These are phyloP conservation scores for Globisporangium nodosum DNA, from an alignment of 352 stramenopile species.

Conservation along the genomic window DNA sequence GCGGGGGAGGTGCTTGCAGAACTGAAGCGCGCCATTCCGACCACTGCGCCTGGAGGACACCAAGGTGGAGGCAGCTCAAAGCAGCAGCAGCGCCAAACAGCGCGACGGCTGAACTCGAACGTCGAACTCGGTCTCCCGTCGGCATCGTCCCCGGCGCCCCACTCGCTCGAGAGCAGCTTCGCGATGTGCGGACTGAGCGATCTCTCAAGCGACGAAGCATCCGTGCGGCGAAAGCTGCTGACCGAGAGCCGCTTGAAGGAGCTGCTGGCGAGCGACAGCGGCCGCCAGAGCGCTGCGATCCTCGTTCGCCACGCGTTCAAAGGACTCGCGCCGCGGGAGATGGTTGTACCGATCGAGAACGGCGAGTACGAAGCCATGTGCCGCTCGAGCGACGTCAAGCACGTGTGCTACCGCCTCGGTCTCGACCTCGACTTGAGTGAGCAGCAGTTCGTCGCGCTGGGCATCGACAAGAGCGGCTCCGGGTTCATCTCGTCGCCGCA, in stretches of 20 bases:
- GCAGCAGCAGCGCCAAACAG: slow-evolving; percentile 31
- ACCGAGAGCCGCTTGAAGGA: slow-evolving; percentile 49
- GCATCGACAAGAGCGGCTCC: slow-evolving; percentile 37
- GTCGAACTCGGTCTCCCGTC: slow-evolving; percentile 10
- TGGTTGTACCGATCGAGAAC: slow-evolving; percentile 63
- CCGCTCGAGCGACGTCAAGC: slow-evolving; percentile 53
- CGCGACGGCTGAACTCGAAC: slow-evolving; percentile 31
- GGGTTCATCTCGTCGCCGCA: slow-evolving; percentile 62
- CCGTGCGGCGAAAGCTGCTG: slow-evolving; percentile 53
- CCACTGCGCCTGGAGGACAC: neutral
- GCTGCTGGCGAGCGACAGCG: slow-evolving; percentile 42
- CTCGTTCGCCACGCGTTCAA: slow-evolving; percentile 75
- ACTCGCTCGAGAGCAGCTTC: slow-evolving; percentile 20
- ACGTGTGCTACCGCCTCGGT: slow-evolving; percentile 65
- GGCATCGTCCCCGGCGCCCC: neutral
- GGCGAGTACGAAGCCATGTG: slow-evolving; percentile 68
- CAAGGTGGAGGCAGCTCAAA: slow-evolving; percentile 7
- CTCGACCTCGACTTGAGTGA: slow-evolving; percentile 63
- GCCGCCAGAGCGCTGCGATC: slow-evolving; percentile 54
- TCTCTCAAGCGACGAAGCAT: slow-evolving; percentile 24
- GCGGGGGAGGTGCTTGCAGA: slow-evolving; percentile 51
- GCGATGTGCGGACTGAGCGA: neutral
- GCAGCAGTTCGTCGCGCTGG: slow-evolving; percentile 43
- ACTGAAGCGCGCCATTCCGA: slow-evolving; percentile 18
- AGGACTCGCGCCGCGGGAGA: slow-evolving; percentile 48